Base-by-base conservation (phyloP, 805 yeast species). In the Saccharomycopsis sp. region DNA sequence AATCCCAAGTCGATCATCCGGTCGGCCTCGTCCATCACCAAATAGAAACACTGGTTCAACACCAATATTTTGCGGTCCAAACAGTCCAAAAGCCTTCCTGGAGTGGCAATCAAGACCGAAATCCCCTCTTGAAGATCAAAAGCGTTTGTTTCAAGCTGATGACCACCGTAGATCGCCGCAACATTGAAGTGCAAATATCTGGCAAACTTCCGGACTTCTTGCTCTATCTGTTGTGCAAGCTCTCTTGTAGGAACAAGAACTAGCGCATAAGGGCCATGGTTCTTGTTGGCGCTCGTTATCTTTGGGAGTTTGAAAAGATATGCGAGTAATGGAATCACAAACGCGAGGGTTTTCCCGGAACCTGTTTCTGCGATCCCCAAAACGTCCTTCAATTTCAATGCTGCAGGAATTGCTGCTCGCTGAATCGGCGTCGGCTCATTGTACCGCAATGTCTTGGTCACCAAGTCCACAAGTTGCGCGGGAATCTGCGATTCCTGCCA, bases 351-450 rank as follows among this genome's bases (percentile, higher is more conserved):
- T 68, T 94, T 92, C 65, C 99, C 99, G 1, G 96, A 88, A 12
- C 99, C 99, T 0, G 99, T 92, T 64, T 91, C 91, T 0, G 98
- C 97, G n/a, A 91, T 80, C 14, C 97, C 98, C 20, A 91, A 76
- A 1, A 89, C 75, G 68, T 92, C 97, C 23, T 81, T 71, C 2
- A 78, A 73, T 0, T 73, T 68, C 21, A 84, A 64, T 0, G 86
- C 84, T 24, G 85, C 72, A 0, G 97, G 97, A 2, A 92, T 82
- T 0, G 97, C 79, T 0, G 95, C 94, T 61, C 97, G 73, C 68
- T 92, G 99, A 59, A 94, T 87, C 0, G 98, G 94, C 0, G 97
- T 88, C 2, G 98, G 98, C 7, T 80, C 81, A 0, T 63, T 61
- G 65, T 81, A 91, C 0, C 79, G 77, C 23, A 80, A 65, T 3